Base-by-base conservation (phyloP, 75 land plant genomes). In the Ceratopteris richardii region DNA sequence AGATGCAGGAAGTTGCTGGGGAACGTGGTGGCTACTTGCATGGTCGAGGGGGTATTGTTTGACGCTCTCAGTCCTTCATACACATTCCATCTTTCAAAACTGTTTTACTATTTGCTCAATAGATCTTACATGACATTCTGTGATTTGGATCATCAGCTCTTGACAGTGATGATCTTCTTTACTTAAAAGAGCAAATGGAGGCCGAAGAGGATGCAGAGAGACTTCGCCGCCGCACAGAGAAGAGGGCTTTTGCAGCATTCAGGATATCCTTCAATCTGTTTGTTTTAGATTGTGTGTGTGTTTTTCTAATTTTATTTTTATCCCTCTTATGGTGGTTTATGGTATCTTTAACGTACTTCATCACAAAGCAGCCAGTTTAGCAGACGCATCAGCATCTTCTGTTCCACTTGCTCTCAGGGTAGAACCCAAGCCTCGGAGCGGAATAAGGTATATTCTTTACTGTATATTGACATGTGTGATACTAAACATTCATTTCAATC, bases 1-100 rank as follows among this genome's bases (percentile, higher is more conserved):
- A 93, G 98, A 93, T 93, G 98, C 98, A 93, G 67, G 98, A 93
- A 68, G 98, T 89, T 71, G 98, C 96, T 39, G 98, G 98, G 39
- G 98, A 93, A 78, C 98, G 98, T 76, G 98, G 98, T 58, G 98
- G 98, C 1, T 93, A 93, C 62, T 82, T 93, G 62, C 98, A 93
- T 79, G 98, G 98, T 12, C 79, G 98, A 68, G 98, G 98, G 58
- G 98, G 98, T 93, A 93, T 39, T 47, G 2, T 44, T 26, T 18
- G 36, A 52, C 58, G 20, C 44, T 30, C 47, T 60, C 13, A n/a
- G 20, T 29, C 61, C 31, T 29, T n/a, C 14, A 13, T 31, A 0
- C 52, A 19, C 7, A 51, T 51, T n/a, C n/a, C n/a, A n/a, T n/a
- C n/a, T n/a, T n/a, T n/a, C n/a, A n/a, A n/a, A n/a, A n/a, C n/a